Evolutionary conservation across 495 filamentous ascomycete species (phyloP), one percentile per base, ranked within the genome.

Genomic region (Aspergillus cavernicola): DNA sequence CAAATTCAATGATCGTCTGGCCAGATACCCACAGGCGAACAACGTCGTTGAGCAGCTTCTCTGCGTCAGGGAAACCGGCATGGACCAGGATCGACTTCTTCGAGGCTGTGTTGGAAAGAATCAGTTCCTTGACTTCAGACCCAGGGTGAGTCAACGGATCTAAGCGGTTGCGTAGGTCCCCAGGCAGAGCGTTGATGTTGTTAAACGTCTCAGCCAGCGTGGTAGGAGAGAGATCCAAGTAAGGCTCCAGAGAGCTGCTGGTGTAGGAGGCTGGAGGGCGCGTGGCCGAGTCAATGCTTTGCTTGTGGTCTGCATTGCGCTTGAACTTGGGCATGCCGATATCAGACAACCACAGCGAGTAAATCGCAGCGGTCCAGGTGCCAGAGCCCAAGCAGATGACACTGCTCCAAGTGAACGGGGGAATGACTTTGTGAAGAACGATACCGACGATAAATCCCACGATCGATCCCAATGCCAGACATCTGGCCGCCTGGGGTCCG

Each of bases 111-210:
- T 38, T 71, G 12, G 68, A 60, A 0, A 66, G 53, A 8, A 80
- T 58, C 10, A 69, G 39, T 3, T 61, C 64, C 44, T 74, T 77
- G 32, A 80, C 69, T 50, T 79, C 72, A n/a, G 69, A 41, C 11
- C 76, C 77, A 9, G 76, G 78, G 47, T 78, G 68, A 4, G 26
- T 29, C 18, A 24, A 6, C 0, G 56, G 50, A 22, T 58, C 50
- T 0, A 58, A 42, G 3, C 40, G 32, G 38, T 53, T 46, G 1
- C 56, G 56, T 9, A 58, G 35, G 24, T 58, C 56, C 0, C 31
- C 22, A 0, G 50, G 13, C 1, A 58, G 44, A 3, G 46, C 45
- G 12, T 20, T 19, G 28, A 58, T 50, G n/a, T 58, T 58, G 32
- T 58, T 50, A 29, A 53, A 58, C 10, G 51, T 58, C 20, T 58